phyloP scores from a whole-genome alignment of 345 rosid species.

The Eucalyptus camaldulensis region DNA sequence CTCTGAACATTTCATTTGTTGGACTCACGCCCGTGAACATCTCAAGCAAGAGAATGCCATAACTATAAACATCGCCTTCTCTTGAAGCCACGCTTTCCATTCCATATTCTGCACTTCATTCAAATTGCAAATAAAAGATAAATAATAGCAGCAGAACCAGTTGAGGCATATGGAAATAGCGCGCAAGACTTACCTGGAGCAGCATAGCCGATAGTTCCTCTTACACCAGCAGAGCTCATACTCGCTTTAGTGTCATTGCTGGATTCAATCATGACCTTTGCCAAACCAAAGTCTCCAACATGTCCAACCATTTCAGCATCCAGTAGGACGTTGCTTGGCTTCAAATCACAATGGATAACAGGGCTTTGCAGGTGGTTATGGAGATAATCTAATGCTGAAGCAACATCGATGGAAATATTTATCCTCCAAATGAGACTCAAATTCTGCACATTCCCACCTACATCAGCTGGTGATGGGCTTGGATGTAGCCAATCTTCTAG shows the following conservation, averaged over 20 bases:
- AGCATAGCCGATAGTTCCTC: neutral
- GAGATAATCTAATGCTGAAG: conserved; percentile 3
- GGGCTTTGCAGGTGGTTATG: neutral
- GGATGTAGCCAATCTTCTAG: neutral
- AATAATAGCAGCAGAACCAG: neutral
- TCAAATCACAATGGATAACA: conserved; percentile 4
- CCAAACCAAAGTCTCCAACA: neutral
- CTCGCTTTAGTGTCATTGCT: neutral
- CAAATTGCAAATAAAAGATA: neutral
- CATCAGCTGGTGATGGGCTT: neutral
- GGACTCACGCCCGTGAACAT: conserved; percentile 8
- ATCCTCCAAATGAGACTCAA: neutral
- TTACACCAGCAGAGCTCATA: neutral
- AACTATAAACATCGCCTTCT: conserved; percentile 10
- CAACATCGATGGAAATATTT: neutral
- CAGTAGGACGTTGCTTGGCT: neutral
- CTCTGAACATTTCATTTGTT: conserved; percentile 4
- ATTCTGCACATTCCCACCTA: fast-evolving
- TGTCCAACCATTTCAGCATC: neutral
- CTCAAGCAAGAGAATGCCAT: conserved; percentile 13
- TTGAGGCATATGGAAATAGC: neutral
- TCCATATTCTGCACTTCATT: conserved; percentile 11
- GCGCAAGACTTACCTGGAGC: neutral
- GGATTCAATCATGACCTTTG: fast-evolving
- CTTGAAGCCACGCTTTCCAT: conserved; percentile 2